Base-by-base conservation (phyloP, 1,284 basidiomycete species). In the Ceratobasidium theobromae region DNA sequence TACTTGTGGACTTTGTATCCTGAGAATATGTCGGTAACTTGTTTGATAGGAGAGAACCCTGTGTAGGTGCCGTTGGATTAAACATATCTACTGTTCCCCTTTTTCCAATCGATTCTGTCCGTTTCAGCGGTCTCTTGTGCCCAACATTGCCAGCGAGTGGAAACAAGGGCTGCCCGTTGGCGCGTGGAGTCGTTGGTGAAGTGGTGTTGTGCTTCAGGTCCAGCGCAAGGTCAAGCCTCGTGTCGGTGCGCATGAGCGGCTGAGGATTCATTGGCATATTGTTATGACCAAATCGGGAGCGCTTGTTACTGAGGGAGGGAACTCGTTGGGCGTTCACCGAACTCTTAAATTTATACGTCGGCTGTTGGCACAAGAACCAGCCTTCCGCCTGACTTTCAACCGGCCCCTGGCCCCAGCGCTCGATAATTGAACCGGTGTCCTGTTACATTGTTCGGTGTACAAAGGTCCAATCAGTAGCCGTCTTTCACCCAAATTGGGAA, bases 141-240 rank as follows among this genome's bases (percentile, higher is more conserved):
- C 49, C 57, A 23, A 33, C 3, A 35, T 51, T 25, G n/a, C 33
- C 45, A 23, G 21, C 21, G 9, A 32, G 27, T 16, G 57, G 46
- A 12, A 60, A 23, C 27, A 32, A 33, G 18, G 32, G 45, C 32
- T 12, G 45, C 18, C 45, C 30, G 46, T 60, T n/a, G 21, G 57
- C 57, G 23, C 57, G 57, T 11, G 45, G 45, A 23, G 57, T 60
- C 3, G n/a, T 48, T 14, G 57, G 45, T 12, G 45, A 60, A 32
- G 57, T 43, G 51, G 51, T 33, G 5, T 35, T 38, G 32, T 60
- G 45, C 21, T 60, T 60, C 32, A 60, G 38, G 40, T 49, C 57
- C 33, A 60, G 43, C n/a, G 57, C 57, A 60, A 60, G 46, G 32
- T 60, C 57, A 43, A 60, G 57, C 45, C 57, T 60, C 45, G 57